Conservation (phyloP, 2,329 filamentous ascomycete genomes). For the Phyllosticta citrichinensis region DNA sequence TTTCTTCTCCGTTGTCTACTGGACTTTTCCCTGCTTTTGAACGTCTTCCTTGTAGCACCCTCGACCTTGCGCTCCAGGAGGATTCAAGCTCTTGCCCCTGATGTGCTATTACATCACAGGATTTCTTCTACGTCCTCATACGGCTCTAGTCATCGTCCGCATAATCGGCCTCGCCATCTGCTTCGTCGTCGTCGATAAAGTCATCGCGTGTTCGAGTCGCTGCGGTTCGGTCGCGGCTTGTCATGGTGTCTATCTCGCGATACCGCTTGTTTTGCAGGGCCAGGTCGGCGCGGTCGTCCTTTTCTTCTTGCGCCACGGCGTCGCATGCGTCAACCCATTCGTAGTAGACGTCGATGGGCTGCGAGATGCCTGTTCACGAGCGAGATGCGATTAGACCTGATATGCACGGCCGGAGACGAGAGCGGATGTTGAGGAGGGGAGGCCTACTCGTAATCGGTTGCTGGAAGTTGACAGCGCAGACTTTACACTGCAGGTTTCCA, state of each 20-base stretch:
- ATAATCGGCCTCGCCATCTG: slow-evolving; percentile 29
- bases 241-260: slow-evolving; percentile 5
- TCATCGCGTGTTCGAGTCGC: slow-evolving; percentile 15
- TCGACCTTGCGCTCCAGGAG: neutral
- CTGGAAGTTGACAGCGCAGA: slow-evolving; percentile 90
- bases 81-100: neutral
- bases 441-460: slow-evolving; percentile 79
- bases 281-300: slow-evolving; percentile 21
- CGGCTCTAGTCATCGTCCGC: slow-evolving; percentile 15
- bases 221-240: neutral
- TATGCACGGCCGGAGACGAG: neutral
- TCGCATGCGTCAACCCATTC: slow-evolving; percentile 98
- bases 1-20: neutral
- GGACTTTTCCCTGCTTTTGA: neutral
- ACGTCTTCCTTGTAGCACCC: neutral
- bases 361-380: slow-evolving; percentile 62
- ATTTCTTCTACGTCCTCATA: neutral
- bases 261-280: slow-evolving; percentile 1
- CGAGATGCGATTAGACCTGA: neutral
- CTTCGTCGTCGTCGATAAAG: slow-evolving; percentile 29
- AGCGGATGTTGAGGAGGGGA: slow-evolving; percentile 8
- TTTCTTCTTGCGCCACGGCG: slow-evolving; percentile 55
- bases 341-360: slow-evolving; percentile 88
- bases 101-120: no score
- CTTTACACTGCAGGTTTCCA: slow-evolving; percentile 77